These are phyloP conservation scores for Gracilaria vermiculophylla DNA, from an alignment of 23 red algal species.

Conservation along the genomic window DNA sequence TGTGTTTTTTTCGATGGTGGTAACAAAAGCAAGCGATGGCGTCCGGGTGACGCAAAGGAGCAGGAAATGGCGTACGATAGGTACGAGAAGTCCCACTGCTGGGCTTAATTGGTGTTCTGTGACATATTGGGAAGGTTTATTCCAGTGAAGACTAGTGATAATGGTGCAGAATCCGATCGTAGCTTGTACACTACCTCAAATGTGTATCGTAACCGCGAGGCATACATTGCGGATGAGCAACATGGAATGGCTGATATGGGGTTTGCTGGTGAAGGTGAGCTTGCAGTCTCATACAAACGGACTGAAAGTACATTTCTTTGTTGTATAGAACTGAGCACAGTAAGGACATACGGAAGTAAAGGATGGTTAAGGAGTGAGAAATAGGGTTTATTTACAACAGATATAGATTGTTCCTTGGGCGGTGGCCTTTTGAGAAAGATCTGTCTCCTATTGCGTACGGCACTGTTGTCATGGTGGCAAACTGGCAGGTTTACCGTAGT, in stretches of 20 bases:
- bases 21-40: background rate
- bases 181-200: background rate
- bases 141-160: background rate
- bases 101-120: slow-evolving; percentile 10
- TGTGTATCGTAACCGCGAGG: background rate
- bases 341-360: background rate
- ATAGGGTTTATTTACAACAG: slow-evolving; percentile 40
- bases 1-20: slow-evolving; percentile 42
- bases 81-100: slow-evolving; percentile 32
- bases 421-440: slow-evolving; percentile 17
- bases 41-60: background rate
- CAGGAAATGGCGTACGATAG: slow-evolving; percentile 33
- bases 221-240: background rate
- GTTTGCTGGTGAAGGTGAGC: background rate
- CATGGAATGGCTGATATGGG: slow-evolving; percentile 48
- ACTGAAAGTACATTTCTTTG: background rate
- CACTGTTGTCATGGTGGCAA: background rate
- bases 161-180: slow-evolving; percentile 9
- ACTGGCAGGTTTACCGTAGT: slow-evolving; percentile 4
- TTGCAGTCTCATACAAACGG: slow-evolving; percentile 33
- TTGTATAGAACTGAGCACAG: background rate
- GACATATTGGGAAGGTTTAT: slow-evolving; percentile 36
- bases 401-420: slow-evolving; percentile 25
- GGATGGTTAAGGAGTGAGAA: slow-evolving; percentile 43
- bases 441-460: slow-evolving; percentile 24